Percentiles rank a stretch among this genome's conserved stretches.
phyloP scores from a whole-genome alignment of 2,329 filamentous ascomycete species.

The Arthrobotrys conoides region DNA sequence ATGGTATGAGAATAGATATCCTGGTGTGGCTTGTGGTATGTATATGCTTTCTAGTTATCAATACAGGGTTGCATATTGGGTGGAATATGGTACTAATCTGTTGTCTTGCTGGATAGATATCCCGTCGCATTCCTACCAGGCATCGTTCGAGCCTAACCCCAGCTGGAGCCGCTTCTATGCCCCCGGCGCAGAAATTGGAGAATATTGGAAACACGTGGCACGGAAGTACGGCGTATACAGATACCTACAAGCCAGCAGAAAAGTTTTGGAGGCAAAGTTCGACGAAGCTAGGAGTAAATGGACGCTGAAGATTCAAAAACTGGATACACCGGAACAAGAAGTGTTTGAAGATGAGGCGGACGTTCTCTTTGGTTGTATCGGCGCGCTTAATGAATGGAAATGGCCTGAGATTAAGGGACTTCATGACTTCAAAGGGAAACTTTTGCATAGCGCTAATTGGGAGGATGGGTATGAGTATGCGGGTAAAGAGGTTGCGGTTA shows the following conservation, averaged over 20 bases:
- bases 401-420: conserved; percentile 71
- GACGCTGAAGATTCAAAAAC: conserved; percentile 61
- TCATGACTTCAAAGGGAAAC: conserved; percentile 69
- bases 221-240: conserved; percentile 69
- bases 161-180: conserved; percentile 75
- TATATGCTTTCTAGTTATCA: background rate
- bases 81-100: background rate
- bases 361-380: conserved; percentile 67
- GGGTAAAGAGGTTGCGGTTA: conserved; percentile 72
- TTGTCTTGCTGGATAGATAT: conserved; percentile 67
- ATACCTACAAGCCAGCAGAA: conserved; percentile 69
- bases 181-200: conserved; percentile 69
- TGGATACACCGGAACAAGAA: conserved; percentile 56
- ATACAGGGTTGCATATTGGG: background rate
- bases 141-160: conserved; percentile 74
- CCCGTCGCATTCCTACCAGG: conserved; percentile 75
- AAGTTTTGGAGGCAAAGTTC: conserved; percentile 68
- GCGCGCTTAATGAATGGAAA: conserved; percentile 72
- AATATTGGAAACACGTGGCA: conserved; percentile 70
- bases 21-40: conserved; percentile 69
- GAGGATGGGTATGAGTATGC: conserved; percentile 64
- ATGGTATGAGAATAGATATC: conserved; percentile 75
- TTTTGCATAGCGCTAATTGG: conserved; percentile 73
- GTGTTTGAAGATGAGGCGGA: conserved; percentile 63
- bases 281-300: conserved; percentile 65